A percentile compares a stretch with the other conserved stretches of the same genome.
These are phyloP conservation scores for Agastache rugosa DNA, from an alignment of 257 asterid genomes.

Conservation along the genomic window DNA sequence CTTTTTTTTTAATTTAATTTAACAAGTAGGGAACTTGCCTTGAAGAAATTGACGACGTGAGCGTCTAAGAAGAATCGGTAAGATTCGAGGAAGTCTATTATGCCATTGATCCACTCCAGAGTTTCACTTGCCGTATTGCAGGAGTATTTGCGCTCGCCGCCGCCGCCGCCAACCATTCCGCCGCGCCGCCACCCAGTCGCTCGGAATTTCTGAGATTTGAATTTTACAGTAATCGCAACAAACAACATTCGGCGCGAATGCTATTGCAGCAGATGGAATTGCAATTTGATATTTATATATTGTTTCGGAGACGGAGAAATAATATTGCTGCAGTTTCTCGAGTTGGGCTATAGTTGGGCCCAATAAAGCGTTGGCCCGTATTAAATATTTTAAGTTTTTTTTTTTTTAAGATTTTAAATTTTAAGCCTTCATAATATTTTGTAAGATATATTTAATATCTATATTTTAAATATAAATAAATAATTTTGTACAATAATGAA, in stretches of 20 bases:
- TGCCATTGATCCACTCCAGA: constrained; percentile 78
- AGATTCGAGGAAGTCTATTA: constrained; percentile 63
- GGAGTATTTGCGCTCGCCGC: constrained; percentile 45
- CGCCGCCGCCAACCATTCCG: constrained; percentile 40
- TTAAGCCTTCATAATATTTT: background rate
- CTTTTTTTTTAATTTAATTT: background rate
- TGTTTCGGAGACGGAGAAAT: too few species aligned
- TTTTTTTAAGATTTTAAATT: background rate
- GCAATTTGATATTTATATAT: too few species aligned
- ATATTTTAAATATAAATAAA: background rate
- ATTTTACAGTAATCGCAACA: background rate
- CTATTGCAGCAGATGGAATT: too few species aligned
- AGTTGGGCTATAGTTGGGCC: constrained; percentile 3
- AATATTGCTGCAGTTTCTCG: too few species aligned
- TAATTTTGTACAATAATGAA: background rate
- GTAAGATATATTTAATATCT: background rate
- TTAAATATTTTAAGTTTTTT: background rate
- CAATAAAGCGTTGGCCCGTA: background rate
- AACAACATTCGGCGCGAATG: background rate
- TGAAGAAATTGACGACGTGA: constrained; percentile 84
- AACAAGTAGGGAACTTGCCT: constrained; percentile 39
- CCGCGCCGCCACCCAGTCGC: background rate
- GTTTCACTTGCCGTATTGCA: constrained; percentile 72
- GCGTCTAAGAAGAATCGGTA: constrained; percentile 72
- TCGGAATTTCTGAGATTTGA: background rate